Conservation (phyloP, 2,329 filamentous ascomycete species). For the Penicillium sumatraense region DNA sequence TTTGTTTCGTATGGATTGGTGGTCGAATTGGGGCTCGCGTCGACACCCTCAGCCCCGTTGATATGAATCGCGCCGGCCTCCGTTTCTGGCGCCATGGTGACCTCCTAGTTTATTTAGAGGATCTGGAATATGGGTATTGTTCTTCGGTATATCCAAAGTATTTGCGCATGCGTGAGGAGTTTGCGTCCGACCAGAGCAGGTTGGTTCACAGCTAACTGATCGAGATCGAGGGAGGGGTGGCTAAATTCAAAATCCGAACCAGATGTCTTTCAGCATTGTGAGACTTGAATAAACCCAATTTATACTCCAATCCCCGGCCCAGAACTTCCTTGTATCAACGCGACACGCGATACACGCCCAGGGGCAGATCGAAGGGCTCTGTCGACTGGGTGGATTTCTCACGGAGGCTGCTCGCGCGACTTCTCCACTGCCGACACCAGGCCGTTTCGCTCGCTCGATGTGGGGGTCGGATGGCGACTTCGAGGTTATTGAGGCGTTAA, state of each 20-base stretch:
- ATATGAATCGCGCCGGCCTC: conserved; percentile 25
- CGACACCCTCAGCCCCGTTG: conserved; percentile 24
- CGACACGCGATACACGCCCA: not conserved
- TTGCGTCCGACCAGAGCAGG: not conserved
- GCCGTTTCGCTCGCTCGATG: conserved; percentile 2
- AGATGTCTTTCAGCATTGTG: conserved; percentile 22
- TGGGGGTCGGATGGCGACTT: not conserved
- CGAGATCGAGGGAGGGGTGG: conserved; percentile 17
- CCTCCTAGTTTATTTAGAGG: not conserved
- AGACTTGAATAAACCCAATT: conserved; percentile 5
- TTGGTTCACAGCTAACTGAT: conserved; percentile 15
- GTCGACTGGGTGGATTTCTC: conserved; percentile 7
- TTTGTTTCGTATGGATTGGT: conserved; percentile 43
- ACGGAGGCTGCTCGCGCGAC: conserved; percentile 5
- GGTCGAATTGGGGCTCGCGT: conserved; percentile 12
- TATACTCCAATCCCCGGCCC: not conserved
- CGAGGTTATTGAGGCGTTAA: not conserved
- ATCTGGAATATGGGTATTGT: not conserved
- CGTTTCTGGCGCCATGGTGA: conserved; percentile 30
- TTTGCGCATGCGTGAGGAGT: not conserved
- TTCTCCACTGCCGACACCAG: not conserved
- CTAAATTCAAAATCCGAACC: conserved; percentile 21
- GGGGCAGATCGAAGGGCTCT: not conserved
- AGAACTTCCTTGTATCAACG: not conserved
- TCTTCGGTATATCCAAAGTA: not conserved